A percentile compares a stretch with the other conserved stretches of the same genome.
phyloP scores from a whole-genome alignment of 1,139 yeast genomes.

The Pichia sp. region DNA sequence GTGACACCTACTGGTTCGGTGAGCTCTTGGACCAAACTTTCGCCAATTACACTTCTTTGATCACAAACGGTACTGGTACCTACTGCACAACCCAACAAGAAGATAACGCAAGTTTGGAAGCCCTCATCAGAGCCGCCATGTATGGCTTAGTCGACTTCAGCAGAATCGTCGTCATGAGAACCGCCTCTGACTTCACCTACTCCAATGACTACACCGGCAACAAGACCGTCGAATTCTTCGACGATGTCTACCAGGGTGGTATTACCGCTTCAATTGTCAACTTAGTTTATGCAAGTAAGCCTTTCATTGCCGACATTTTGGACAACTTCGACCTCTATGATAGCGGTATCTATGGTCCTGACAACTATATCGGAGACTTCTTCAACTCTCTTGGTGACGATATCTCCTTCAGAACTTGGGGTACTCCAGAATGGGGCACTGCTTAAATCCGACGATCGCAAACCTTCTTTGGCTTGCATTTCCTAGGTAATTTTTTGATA shows the following conservation, averaged over 20 bases:
- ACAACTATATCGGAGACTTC: slow-evolving; percentile 58
- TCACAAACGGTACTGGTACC: slow-evolving; percentile 57
- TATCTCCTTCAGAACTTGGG: slow-evolving; percentile 32
- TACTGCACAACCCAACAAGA: slow-evolving; percentile 67
- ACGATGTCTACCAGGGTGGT: slow-evolving; percentile 50
- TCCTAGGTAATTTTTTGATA: not conserved
- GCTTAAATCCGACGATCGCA: slow-evolving; percentile 6
- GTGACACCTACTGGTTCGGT: slow-evolving; percentile 61
- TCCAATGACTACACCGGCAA: slow-evolving; percentile 46
- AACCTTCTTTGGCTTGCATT: not conserved
- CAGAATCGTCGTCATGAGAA: slow-evolving; percentile 58
- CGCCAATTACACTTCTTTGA: slow-evolving; percentile 42
- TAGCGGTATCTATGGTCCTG: slow-evolving; percentile 38
- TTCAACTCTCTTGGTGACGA: slow-evolving; percentile 44
- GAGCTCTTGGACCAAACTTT: slow-evolving; percentile 48
- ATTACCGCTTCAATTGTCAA: slow-evolving; percentile 46
- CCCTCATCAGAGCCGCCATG: slow-evolving; percentile 50
- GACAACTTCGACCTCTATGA: slow-evolving; percentile 51
- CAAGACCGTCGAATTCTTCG: slow-evolving; percentile 48
- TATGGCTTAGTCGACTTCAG: slow-evolving; percentile 54
- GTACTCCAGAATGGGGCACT: slow-evolving; percentile 23
- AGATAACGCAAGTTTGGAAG: slow-evolving; percentile 64
- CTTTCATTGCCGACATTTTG: slow-evolving; percentile 51
- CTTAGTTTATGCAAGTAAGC: slow-evolving; percentile 52
- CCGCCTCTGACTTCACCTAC: slow-evolving; percentile 59